Base-by-base conservation (phyloP, 2,329 filamentous ascomycete species). In the Ophiostoma quercus region DNA sequence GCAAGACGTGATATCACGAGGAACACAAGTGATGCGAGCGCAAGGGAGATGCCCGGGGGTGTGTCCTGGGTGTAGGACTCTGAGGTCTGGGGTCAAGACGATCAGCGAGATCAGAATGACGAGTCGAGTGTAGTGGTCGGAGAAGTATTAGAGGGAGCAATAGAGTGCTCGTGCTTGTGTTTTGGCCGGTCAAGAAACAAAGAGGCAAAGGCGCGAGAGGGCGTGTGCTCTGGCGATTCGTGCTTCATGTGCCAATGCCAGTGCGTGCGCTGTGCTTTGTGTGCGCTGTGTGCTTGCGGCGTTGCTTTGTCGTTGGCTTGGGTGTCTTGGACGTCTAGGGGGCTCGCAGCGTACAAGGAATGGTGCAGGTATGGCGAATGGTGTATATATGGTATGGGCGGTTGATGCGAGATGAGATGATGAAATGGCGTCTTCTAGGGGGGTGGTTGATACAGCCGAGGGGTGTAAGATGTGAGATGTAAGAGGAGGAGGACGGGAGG, bases 401-500 rank as follows among this genome's bases (percentile, higher is more conserved):
- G 39, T 66, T 60, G 70, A 67, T 71, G 70, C 68, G 70, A 68
- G 70, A 71, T 68, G 66, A 68, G 68, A 69, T 51, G 70, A 68
- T 66, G 60, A 32, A 69, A 71, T 71, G 70, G 70, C 70, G 70
- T 71, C 68, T 69, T 71, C 67, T 71, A 2, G 29, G 51, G 54
- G 63, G 51, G 67, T 54, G 25, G 39, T 65, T n/a, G 62, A 63
- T 19, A 63, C 29, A 16, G 60, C 60, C 60, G 68, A 39, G 63
- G 63, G 54, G 54, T 54, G 62, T 25, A 43, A 60, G 29, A 25
- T 32, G 25, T 29, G 19, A 25, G 32, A 57, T 11, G 29, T 19
- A 9, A 22, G 16, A 41, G 22, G 22, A 43, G 34, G 57, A 14
- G 32, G 37, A 43, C 16, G 39, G 34, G 25, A 47, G 67, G 14